phyloP scores from a whole-genome alignment of 306 rosid species.

The Notholithocarpus densiflorus region DNA sequence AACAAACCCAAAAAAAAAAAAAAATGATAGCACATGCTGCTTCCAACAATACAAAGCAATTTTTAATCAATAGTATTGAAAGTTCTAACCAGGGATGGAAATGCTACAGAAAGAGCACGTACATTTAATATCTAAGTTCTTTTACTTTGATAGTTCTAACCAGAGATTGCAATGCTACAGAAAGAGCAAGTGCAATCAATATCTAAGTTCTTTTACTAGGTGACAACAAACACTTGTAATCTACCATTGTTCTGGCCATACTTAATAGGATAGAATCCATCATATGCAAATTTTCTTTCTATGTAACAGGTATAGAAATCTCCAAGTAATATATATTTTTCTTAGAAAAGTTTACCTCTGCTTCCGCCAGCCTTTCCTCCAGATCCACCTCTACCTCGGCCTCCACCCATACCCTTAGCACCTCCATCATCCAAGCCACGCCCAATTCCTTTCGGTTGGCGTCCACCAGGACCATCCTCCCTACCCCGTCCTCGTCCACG shows the following conservation, averaged over 20 bases:
- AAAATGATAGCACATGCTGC: not conserved
- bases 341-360: slow-evolving; percentile 59
- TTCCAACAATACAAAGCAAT: not conserved
- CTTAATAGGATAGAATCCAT: slow-evolving; percentile 6
- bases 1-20: not conserved
- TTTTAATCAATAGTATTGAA: not conserved
- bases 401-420: slow-evolving; percentile 74
- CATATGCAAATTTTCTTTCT: not conserved
- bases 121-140: not conserved
- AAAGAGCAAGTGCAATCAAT: not conserved
- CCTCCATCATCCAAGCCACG: slow-evolving; percentile 87
- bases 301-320: not conserved
- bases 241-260: not conserved
- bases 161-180: not conserved
- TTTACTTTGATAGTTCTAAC: not conserved
- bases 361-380: slow-evolving; percentile 75
- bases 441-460: slow-evolving; percentile 80
- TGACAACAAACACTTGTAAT: not conserved
- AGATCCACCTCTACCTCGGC: slow-evolving; percentile 88
- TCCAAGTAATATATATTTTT: not conserved
- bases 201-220: not conserved
- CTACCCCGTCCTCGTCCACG: slow-evolving; percentile 99
- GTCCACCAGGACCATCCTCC: slow-evolving; percentile 78
- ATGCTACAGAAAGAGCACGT: not conserved
- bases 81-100: slow-evolving; percentile 1